Conservation (phyloP, 257 asterid genomes). For the Apocynum venetum region DNA sequence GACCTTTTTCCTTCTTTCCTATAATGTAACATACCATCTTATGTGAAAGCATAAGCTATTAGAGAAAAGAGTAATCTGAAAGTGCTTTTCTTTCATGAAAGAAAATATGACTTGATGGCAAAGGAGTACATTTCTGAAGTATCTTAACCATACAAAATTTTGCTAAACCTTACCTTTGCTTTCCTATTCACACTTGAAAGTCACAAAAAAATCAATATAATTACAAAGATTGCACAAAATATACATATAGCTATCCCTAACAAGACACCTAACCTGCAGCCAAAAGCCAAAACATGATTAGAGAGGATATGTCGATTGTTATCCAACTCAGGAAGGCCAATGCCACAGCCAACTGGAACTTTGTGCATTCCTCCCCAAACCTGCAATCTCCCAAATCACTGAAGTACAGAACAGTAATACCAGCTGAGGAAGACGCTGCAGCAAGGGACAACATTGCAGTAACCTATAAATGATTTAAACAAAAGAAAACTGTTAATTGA, state of each 20-base stretch:
- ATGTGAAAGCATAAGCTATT: not conserved
- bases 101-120: not conserved
- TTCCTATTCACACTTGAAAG: conserved; percentile 17
- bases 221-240: not conserved
- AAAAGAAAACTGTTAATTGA: not conserved
- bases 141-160: not conserved
- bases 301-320: conserved; percentile 32
- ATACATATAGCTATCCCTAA: not conserved
- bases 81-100: not conserved
- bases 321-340: conserved; percentile 55
- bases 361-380: conserved; percentile 45
- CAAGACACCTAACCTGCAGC: conserved; percentile 38
- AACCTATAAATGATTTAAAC: conserved; percentile 30
- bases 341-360: conserved; percentile 42
- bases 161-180: not conserved
- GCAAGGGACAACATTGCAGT: conserved; percentile 50
- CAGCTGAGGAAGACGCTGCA: conserved; percentile 54
- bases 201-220: conserved; percentile 13
- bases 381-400: conserved; percentile 42
- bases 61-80: not conserved
- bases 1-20: not conserved
- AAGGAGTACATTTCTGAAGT: not conserved
- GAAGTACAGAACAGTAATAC: conserved; percentile 42
- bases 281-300: conserved; percentile 50
- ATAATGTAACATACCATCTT: not conserved